Conservation (phyloP, 1,284 basidiomycete genomes). For the Ceratobasidium theobromae region DNA sequence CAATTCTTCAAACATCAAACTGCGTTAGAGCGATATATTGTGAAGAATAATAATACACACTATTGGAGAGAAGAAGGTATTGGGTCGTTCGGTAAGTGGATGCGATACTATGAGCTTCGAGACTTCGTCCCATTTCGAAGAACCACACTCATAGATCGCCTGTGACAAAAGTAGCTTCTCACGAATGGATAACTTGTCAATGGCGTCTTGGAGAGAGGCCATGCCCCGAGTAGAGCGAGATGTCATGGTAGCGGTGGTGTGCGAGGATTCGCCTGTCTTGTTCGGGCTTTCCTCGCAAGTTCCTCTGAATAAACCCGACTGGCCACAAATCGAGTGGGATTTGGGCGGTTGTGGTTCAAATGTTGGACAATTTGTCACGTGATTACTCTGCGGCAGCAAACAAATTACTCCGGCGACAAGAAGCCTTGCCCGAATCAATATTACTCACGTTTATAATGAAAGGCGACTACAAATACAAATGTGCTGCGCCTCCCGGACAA, state of each 20-base stretch:
- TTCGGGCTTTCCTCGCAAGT: not conserved
- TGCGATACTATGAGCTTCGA: conserved; percentile 66
- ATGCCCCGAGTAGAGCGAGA: conserved; percentile 31
- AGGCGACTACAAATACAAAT: too few relatives aligned
- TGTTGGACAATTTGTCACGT: not conserved
- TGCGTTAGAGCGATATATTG: conserved; percentile 38
- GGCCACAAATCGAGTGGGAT: not conserved
- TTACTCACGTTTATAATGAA: too few relatives aligned
- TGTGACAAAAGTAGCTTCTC: conserved; percentile 73
- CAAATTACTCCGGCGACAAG: not conserved
- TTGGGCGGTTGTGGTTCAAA: not conserved
- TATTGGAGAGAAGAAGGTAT: conserved; percentile 65
- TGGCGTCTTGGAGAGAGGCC: conserved; percentile 29
- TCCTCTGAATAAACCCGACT: not conserved
- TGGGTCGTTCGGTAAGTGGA: conserved; percentile 62
- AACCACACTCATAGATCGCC: conserved; percentile 81
- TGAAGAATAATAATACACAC: conserved; percentile 47
- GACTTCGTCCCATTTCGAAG: conserved; percentile 69
- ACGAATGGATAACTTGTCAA: conserved; percentile 41
- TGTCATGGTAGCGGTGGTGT: conserved; percentile 1
- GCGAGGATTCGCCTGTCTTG: not conserved
- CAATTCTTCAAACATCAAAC: conserved; percentile 52
- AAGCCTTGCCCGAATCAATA: not conserved
- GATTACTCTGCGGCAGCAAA: not conserved
- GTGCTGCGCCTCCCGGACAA: too few relatives aligned